Evolutionary conservation across 2,329 filamentous ascomycete genomes (phyloP).

Genomic region (Ophiostoma ulmi): DNA sequence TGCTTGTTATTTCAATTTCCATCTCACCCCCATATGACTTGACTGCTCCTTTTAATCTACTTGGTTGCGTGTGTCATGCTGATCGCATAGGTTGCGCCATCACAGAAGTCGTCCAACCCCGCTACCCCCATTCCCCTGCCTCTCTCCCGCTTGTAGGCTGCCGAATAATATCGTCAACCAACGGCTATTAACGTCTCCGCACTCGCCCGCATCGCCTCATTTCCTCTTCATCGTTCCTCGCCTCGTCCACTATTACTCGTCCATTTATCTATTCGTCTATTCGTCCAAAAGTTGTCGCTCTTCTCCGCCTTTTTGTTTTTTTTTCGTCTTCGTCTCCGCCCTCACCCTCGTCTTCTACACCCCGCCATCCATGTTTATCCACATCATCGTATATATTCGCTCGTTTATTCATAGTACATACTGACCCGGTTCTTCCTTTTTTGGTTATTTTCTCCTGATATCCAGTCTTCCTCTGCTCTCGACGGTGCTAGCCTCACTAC

Average conservation of each 20-base stretch:
- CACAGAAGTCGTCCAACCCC: constrained; percentile 12
- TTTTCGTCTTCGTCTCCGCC: background rate
- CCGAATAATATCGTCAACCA: constrained; percentile 2
- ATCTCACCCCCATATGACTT: background rate
- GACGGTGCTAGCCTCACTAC: constrained; percentile 12
- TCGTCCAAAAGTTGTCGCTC: background rate
- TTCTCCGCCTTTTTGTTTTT: background rate
- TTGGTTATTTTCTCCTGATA: background rate
- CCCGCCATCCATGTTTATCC: background rate
- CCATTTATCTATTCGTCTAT: constrained; percentile 7
- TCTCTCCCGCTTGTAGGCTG: constrained; percentile 6
- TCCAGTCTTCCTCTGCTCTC: background rate
- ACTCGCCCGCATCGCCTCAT: constrained; percentile 2
- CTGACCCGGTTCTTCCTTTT: constrained; percentile 6
- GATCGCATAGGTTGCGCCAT: constrained; percentile 12
- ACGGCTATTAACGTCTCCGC: background rate
- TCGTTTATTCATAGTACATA: constrained; percentile 3
- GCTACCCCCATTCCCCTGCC: constrained; percentile 7
- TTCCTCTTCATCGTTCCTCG: background rate
- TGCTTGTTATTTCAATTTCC: background rate
- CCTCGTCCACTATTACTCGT: background rate
- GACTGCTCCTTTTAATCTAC: constrained; percentile 5
- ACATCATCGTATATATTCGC: constrained; percentile 6
- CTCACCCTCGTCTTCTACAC: background rate
- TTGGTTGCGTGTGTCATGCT: constrained; percentile 3